phyloP scores from a whole-genome alignment of 2,329 filamentous ascomycete species.

The Pseudogymnoascus sp. region DNA sequence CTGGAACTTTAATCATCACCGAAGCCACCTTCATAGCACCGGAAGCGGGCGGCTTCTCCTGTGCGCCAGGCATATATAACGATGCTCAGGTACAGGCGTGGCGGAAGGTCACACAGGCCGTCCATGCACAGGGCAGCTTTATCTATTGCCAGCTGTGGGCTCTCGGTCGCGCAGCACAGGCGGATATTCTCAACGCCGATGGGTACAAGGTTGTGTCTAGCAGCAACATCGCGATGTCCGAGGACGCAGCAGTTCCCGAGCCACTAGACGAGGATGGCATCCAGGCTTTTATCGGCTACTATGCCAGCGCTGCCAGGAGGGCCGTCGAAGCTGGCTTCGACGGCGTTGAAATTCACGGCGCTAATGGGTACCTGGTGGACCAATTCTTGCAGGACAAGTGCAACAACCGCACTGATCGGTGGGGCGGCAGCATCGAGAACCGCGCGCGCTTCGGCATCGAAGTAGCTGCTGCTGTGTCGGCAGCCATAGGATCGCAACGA shows the following conservation, averaged over 20 bases:
- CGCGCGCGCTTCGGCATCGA: conserved; percentile 46
- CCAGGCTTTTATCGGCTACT: conserved; percentile 20
- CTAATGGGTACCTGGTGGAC: conserved; percentile 29
- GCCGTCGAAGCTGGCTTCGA: conserved; percentile 39
- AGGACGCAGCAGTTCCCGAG: conserved; percentile 21
- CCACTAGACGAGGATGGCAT: conserved; percentile 31
- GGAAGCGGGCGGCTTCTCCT: conserved; percentile 39
- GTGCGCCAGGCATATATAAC: conserved; percentile 51
- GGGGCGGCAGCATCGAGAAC: conserved; percentile 44
- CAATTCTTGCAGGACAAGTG: conserved; percentile 26
- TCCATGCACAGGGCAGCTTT: conserved; percentile 54
- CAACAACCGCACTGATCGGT: conserved; percentile 50
- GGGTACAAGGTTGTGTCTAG: neutral
- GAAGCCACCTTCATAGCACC: conserved; percentile 49
- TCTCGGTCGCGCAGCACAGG: conserved; percentile 45
- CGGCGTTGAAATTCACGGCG: conserved; percentile 36
- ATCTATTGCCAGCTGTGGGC: conserved; percentile 59
- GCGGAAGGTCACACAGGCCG: conserved; percentile 52
- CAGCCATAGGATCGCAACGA: conserved; percentile 44
- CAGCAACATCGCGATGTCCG: conserved; percentile 20
- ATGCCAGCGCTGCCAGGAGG: conserved; percentile 24
- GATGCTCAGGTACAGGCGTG: conserved; percentile 51
- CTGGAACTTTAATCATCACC: conserved; percentile 50
- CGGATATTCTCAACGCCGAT: conserved; percentile 12
- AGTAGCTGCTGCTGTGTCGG: conserved; percentile 42